Evolutionary conservation across 2,329 filamentous ascomycete species (phyloP).

Genomic region (Xylariaceae sp.): DNA sequence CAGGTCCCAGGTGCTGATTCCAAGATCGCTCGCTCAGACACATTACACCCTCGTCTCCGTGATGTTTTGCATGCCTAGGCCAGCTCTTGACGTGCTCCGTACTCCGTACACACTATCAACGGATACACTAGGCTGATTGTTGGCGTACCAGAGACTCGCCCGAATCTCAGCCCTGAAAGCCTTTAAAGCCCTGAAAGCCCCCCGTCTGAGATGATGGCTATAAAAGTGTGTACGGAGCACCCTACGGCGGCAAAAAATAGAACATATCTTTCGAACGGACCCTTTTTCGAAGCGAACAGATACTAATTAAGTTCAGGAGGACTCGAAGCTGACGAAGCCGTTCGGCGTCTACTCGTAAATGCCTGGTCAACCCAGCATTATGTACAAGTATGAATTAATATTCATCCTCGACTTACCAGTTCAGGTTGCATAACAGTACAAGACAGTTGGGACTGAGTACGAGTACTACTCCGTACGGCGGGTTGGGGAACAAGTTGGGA

Average conservation of each 20-base stretch:
- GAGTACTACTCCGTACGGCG: too few species aligned
- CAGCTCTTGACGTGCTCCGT: too few species aligned
- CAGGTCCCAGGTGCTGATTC: not conserved
- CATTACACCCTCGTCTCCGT: not conserved
- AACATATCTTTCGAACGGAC: too few species aligned
- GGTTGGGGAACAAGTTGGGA: too few species aligned
- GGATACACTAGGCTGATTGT: not conserved
- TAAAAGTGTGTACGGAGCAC: not conserved
- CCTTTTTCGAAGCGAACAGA: not conserved
- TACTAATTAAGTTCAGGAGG: not conserved
- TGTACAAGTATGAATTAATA: not conserved
- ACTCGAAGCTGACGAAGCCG: not conserved
- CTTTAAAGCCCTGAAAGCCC: not conserved
- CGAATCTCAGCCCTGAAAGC: not conserved
- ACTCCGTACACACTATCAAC: not conserved
- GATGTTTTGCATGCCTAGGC: not conserved
- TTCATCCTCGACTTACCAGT: not conserved
- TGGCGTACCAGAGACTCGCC: not conserved
- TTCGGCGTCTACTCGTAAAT: not conserved
- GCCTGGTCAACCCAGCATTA: not conserved
- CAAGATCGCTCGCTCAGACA: not conserved
- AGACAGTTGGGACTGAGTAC: too few species aligned
- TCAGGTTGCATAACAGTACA: too few species aligned
- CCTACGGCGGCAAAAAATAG: not conserved
- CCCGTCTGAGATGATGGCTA: not conserved